These are phyloP conservation scores for Aspergillus vadensis DNA, from an alignment of 2,329 filamentous ascomycete genomes.

Conservation along the genomic window DNA sequence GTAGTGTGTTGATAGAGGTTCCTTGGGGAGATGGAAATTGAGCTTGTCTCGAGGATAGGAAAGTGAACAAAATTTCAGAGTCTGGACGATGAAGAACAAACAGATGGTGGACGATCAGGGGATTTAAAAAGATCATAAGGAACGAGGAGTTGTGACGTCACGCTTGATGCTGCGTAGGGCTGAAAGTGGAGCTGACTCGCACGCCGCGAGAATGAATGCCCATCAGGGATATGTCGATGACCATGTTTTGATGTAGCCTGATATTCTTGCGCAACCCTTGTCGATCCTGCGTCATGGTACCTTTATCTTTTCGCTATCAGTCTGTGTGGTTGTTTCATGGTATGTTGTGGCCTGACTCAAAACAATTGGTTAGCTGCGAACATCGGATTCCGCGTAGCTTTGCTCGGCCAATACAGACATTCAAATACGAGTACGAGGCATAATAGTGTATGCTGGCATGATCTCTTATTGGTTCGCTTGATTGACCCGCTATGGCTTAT, in stretches of 20 bases:
- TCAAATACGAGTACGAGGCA: no score
- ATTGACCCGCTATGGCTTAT: no score
- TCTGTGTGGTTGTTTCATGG: no score
- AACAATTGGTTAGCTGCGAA: no score
- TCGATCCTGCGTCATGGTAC: neutral
- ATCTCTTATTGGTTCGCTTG: no score
- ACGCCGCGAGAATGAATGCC: neutral
- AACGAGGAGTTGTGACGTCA: constrained; percentile 4
- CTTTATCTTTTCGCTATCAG: no score
- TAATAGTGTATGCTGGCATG: no score
- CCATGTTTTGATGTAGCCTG: neutral
- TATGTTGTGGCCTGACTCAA: no score
- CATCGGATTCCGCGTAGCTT: no score
- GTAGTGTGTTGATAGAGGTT: neutral
- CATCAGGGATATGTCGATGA: neutral
- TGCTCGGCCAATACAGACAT: no score
- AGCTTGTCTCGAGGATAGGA: neutral
- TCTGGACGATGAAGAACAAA: neutral
- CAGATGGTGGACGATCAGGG: neutral
- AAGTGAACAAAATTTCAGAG: neutral
- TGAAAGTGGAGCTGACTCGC: constrained; percentile 4
- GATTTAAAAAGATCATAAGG: neutral
- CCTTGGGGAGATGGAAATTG: neutral
- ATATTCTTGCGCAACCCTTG: neutral
- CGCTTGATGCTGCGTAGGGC: constrained; percentile 4